phyloP scores from a whole-genome alignment of 1,284 basidiomycete genomes.

The Naganishia cerealis region DNA sequence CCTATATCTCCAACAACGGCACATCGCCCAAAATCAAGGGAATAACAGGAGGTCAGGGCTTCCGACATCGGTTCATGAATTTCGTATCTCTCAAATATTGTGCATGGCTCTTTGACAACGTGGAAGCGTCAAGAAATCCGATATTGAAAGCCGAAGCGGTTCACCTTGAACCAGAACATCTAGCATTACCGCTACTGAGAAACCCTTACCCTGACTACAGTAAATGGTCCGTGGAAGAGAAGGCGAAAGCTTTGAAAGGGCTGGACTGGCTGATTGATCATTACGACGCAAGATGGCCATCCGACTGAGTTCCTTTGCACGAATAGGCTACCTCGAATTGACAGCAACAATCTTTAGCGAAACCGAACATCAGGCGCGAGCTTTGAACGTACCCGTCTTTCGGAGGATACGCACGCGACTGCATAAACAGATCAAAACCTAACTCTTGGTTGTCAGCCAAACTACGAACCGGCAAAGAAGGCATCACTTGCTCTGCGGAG shows the following conservation, averaged over 20 bases:
- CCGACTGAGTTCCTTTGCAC: slow-evolving; percentile 1
- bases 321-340: neutral
- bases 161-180: slow-evolving; percentile 11
- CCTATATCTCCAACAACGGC: neutral
- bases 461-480: neutral
- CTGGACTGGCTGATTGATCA: slow-evolving; percentile 9
- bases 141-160: neutral
- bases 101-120: neutral
- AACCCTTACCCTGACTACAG: slow-evolving; percentile 4
- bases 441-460: neutral
- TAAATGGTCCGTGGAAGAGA: slow-evolving; percentile 12
- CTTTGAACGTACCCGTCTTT: neutral
- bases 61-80: slow-evolving; percentile 2
- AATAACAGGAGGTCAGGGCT: neutral
- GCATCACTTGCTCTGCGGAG: neutral
- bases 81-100: slow-evolving; percentile 7
- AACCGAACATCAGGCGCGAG: neutral
- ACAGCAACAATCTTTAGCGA: neutral
- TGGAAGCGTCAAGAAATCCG: neutral
- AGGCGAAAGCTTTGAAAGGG: neutral
- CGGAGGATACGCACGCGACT: neutral
- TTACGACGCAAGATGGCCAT: slow-evolving; percentile 2
- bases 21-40: no score
- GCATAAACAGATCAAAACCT: neutral
- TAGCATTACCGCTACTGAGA: slow-evolving; percentile 3